Evolutionary conservation across 169 alveolate species (phyloP).

Genomic region (Besnoitia besnoiti): DNA sequence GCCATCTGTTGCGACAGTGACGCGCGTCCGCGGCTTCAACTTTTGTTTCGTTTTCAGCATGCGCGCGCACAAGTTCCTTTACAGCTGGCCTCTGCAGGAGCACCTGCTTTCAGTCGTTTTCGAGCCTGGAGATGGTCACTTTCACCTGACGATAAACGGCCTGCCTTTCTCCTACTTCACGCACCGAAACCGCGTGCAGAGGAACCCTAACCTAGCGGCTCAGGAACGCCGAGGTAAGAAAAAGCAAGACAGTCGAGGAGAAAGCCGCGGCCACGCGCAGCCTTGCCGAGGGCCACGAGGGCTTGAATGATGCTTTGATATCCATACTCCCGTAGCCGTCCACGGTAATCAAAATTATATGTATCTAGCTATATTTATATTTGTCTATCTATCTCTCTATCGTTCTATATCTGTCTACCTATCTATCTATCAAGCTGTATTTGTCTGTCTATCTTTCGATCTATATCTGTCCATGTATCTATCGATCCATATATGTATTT

Average conservation of each 20-base stretch:
- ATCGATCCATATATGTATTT: background rate
- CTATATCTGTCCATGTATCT: background rate
- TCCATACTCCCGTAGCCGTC: background rate
- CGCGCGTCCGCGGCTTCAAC: no score
- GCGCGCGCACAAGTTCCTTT: conserved; percentile 9
- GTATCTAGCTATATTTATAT: background rate
- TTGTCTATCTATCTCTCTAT: background rate
- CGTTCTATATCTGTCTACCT: background rate
- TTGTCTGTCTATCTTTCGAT: background rate
- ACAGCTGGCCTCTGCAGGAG: conserved; percentile 45
- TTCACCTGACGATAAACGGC: conserved; percentile 45
- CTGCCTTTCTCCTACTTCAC: conserved; percentile 39
- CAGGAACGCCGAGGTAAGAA: background rate
- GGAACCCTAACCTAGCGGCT: background rate
- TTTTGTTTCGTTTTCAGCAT: background rate
- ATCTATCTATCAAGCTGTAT: background rate
- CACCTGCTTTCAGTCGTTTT: conserved; percentile 7
- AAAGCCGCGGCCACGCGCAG: background rate
- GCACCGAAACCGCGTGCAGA: background rate
- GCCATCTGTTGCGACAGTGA: no score
- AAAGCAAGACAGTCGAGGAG: background rate
- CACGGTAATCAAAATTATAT: no score
- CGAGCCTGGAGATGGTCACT: background rate
- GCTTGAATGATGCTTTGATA: background rate
- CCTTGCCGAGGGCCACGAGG: background rate